Evolutionary conservation across 805 yeast species (phyloP), one percentile per base, ranked within the genome.

Genomic region (Ogataea nakhonphanomensis): DNA sequence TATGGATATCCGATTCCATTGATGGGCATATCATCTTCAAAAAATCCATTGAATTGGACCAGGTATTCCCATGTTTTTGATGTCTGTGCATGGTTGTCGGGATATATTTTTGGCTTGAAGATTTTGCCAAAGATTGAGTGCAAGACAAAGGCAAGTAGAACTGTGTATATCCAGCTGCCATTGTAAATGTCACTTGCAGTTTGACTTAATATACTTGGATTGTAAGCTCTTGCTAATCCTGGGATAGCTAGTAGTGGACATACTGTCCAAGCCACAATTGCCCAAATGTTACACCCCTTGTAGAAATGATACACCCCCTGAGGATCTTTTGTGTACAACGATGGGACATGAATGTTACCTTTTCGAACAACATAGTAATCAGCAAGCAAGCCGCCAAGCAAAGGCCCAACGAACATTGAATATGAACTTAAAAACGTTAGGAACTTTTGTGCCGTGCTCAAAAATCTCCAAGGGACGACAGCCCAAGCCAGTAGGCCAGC

Each of bases 201-300:
- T n/a, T 42, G 42, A 11, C 50, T 32, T 17, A 50, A 31, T 13
- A 41, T 33, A 8, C 37, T 33, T 5, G 55, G 43, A 20, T 54
- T 47, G 29, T 51, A 51, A 15, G 58, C 50, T 25, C 57, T 49
- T 35, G 55, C 55, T 28, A 58, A 37, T 20, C 62, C 61, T 5
- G 59, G 60, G 30, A 58, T 55, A 7, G 54, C 58, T 15, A 55
- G 40, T 5, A 51, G 31, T n/a, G 55, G 60, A 36, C 43, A 50
- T 14, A 41, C 33, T 29, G 30, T 44, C 57, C 55, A 54, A 32
- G 46, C 50, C 11, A 36, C 21, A 22, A 21, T 43, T 25, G 40
- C 58, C 54, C 43, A 39, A n/a, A 43, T 9, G 26, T 49, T 49
- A 39, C 40, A 43, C 7, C 53, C 55, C 12, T 51, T 43, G 22